Base-by-base conservation (phyloP, 2,329 filamentous ascomycete genomes). In the Claviceps capensis region DNA sequence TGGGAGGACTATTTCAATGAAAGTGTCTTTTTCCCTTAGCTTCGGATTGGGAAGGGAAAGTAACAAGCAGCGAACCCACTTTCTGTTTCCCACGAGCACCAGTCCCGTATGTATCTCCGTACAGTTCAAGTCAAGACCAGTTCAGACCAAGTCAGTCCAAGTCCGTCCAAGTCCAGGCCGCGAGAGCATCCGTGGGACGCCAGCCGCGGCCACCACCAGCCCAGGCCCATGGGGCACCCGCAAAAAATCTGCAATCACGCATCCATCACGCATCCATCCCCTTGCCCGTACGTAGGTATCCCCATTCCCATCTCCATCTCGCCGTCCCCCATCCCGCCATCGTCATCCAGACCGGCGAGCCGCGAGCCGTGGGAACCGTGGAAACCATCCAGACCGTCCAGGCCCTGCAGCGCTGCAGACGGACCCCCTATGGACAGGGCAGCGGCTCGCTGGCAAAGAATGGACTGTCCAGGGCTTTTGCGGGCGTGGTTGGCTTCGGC, bases 1-100 rank as follows among this genome's bases (percentile, higher is more conserved):
- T 65, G 65, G 63, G 63, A 64, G 60, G 62, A 63, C 59, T 69
- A 67, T 69, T 69, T 69, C 65, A 66, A 69, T 68, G 62, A 58
- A 51, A 41, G 49, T 51, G 45, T 44, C 52, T 50, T 53, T 51
- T 50, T 22, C 8, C 36, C 26, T 47, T 53, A 51, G 51, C 53
- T 42, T 54, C 9, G 40, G 48, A n/a, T 17, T 48, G 51, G 19
- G 14, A 37, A 41, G 42, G 22, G 46, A 13, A 47, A 49, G 48
- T 41, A 52, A 34, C 54, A 55, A 34, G 49, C 49, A 51, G 51
- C 48, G 54, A 58, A 53, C 52, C 54, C 53, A 52, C 50, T 48
- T 51, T 43, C 37, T 53, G 52, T 44, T 47, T 45, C 19, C 43
- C 43, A 26, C 43, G 23, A 45, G 34, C 30, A 36, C 26, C 26